phyloP scores from a whole-genome alignment of 495 filamentous ascomycete species.

The Hyphodiscus hymeniophilus region DNA sequence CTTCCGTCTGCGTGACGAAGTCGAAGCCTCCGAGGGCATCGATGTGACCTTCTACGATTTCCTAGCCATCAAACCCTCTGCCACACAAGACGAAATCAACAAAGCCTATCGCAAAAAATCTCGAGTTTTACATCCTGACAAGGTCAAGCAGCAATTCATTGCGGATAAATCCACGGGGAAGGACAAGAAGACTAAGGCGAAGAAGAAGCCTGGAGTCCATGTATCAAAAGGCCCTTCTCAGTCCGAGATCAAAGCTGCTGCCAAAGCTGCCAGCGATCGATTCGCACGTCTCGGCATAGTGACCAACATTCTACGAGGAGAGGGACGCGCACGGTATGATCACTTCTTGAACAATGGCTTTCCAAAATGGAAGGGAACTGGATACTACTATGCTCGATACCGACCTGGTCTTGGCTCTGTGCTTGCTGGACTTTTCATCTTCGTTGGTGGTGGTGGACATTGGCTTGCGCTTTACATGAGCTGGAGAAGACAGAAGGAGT shows the following conservation, averaged over 20 bases:
- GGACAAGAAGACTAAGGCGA: conserved; percentile 40
- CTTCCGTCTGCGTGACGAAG: conserved; percentile 85
- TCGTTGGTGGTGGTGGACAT: conserved; percentile 77
- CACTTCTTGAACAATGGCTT: conserved; percentile 93
- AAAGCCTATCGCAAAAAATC: conserved; percentile 90
- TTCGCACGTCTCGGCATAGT: conserved; percentile 78
- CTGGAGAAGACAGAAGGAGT: conserved; percentile 83
- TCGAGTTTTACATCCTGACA: conserved; percentile 80
- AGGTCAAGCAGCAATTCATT: conserved; percentile 76
- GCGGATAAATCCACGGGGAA: conserved; percentile 56
- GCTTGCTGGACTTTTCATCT: conserved; percentile 71
- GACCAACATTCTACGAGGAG: conserved; percentile 73
- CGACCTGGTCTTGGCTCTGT: conserved; percentile 83
- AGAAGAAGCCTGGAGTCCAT: conserved; percentile 51
- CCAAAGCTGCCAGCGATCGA: conserved; percentile 68
- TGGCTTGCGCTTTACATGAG: conserved; percentile 75
- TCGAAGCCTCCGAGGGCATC: conserved; percentile 64
- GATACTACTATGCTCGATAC: conserved; percentile 94
- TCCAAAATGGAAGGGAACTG: conserved; percentile 91
- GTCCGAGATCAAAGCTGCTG: conserved; percentile 61
- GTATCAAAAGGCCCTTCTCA: conserved; percentile 64
- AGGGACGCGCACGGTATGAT: conserved; percentile 80
- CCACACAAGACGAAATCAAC: conserved; percentile 81
- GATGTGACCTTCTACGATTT: conserved; percentile 94
- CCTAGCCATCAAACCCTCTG: conserved; percentile 61